Base-by-base conservation (phyloP, 768 basidiomycete species). In the Mycena crocata region DNA sequence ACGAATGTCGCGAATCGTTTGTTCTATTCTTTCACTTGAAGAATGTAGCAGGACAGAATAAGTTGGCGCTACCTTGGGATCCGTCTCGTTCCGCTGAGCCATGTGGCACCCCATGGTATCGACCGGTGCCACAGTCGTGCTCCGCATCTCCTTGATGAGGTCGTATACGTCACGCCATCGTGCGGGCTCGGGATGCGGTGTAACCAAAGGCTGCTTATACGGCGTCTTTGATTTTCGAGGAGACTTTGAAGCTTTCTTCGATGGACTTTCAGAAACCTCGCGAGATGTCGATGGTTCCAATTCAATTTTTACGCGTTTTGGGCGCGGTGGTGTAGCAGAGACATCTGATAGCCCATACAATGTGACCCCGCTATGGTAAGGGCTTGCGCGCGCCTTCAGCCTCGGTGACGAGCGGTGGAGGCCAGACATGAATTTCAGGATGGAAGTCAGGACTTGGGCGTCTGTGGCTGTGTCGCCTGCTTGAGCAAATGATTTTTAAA, bases 21-120 rank as follows among this genome's bases (percentile, higher is more conserved):
- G 61, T 89, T 94, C 94, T 96, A 74, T 9, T 19, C 52, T 45
- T 28, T 45, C 57, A 17, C 30, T 49, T 37, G 58, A 61, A 42
- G n/a, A 15, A 55, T 62, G 49, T 31, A 13, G 28, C 45, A 34
- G 39, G 26, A 32, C 26, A 57, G 50, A 10, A 46, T 39, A 37
- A 45, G 49, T 39, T 35, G 42, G 17, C 37, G 70, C 76, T 39
- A 92, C 93, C 84, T 87, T 89, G 12, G 91, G 90, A 52, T 92
- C 88, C 10, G 72, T 77, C 71, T 93, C 92, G 45, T 85, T 83
- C 54, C 73, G 72, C 64, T 93, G 90, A 0, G 91, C 91, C 61
- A 85, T 85, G 52, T 93, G 89, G 71, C 94, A 94, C 1, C 95
- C 94, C 93, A 96, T 94, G 0, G 91, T 93, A 73, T 99, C 97